Base-by-base conservation (phyloP, 768 basidiomycete genomes). In the Termitomyces sp. region DNA sequence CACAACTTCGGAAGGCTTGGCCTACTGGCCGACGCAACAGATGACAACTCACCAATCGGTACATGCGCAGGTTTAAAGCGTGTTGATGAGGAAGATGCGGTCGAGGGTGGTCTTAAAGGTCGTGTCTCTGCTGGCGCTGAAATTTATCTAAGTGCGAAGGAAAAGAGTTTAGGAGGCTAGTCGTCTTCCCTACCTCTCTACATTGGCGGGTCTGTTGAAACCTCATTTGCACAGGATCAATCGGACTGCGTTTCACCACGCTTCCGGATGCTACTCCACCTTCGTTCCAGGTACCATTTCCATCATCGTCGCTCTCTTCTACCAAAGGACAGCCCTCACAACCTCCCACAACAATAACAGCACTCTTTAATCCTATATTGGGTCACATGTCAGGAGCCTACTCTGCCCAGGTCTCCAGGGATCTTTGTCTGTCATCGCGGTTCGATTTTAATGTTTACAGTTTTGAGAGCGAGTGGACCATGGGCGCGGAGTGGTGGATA, bases 381-480 rank as follows among this genome's bases (percentile, higher is more conserved):
- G 96, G 96, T 0, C 94, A 98, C 67, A 78, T 98, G 46, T 92
- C 92, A 2, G 80, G 89, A 7, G 93, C 95, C 37, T 98, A 98
- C 68, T 88, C 93, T 0, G 92, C 95, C 2, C 89, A 87, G 52
- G 86, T 92, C 9, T 90, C 91, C 5, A 81, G 81, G 12, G 91
- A 96, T 68, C 82, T 98, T 41, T 85, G 92, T 0, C 68, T 98
- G 19, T 91, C 91, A 49, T 89, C 92, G 0, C 84, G 92, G 21
- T 98, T 95, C 67, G 94, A 98, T 67, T 94, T 98, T 73, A 98
- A 98, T 66, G 83, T 95, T 27, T 97, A 98, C 68, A 94, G 91
- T 71, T 98, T 94, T 70, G 93, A 96, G 63, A 94, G 92, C 70
- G 95, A 98, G 68, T 89, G 94, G 88, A 88, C 91, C 10, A 82